Base-by-base conservation (phyloP, 2,329 filamentous ascomycete genomes). In the Onygenales sp. region DNA sequence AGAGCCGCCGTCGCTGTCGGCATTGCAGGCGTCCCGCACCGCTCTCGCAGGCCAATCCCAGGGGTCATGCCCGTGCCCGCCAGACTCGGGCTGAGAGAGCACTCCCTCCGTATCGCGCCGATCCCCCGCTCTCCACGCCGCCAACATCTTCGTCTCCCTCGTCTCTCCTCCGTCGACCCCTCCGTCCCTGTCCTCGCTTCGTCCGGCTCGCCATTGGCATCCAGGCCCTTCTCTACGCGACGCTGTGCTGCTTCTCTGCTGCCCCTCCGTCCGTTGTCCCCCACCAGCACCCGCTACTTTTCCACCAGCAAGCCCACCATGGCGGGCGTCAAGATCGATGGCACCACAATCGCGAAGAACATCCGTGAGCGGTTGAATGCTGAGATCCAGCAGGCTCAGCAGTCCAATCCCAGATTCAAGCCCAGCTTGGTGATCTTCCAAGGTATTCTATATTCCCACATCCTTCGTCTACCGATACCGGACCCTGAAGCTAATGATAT, bases 381-480 rank as follows among this genome's bases (percentile, higher is more conserved):
- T 46, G 85, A 96, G 72, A 94, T 98, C 71, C 80, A 82, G 61
- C 78, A 87, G 68, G 86, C 84, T 69, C 92, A 96, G 72, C 80
- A 82, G 73, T 72, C 77, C 56, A 96, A 96, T 69, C 87, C 92
- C 42, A 81, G 90, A 63, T 98, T 90, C 77, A 84, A 85, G 74
- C 93, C 93, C 51, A 87, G 82, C 59, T 79, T 98, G 69, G 93
- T 90, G 70, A 98, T 98, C 70, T 86, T 98, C 61, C 93, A 98
- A 82, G 87, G 88, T 91, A 70, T 63, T 80, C 68, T 14, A 40
- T 42, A 4, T 3, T 31, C 36, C 31, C 11, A 37, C 17, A 34
- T 47, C 51, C 48, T 42, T 45, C 27, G 32, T 49, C n/a, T 48
- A 39, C n/a, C 8, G 11, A 54, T 17, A 49, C 17, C 39, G 10